Conservation (phyloP, 306 rosid species). For the Sphenostylis stenocarpa region DNA sequence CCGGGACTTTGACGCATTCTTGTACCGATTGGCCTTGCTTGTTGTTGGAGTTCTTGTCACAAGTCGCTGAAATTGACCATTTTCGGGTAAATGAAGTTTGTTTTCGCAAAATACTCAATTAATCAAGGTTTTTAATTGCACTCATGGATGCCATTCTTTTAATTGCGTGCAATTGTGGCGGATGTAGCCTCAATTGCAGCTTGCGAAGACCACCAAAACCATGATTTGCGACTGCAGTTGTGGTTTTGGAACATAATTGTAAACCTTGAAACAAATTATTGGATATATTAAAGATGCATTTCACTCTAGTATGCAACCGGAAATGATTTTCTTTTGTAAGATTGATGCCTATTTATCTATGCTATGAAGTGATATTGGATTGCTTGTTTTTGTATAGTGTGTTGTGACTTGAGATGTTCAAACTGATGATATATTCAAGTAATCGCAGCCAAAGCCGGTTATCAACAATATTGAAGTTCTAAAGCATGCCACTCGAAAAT, state of each 20-base stretch:
- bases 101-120: neutral
- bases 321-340: neutral
- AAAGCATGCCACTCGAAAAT: constrained; percentile 54
- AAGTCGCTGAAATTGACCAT: constrained; percentile 86
- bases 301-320: neutral
- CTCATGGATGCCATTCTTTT: no score
- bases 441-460: constrained; percentile 88
- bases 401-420: constrained; percentile 20
- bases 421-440: constrained; percentile 31
- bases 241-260: neutral
- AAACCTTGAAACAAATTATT: neutral
- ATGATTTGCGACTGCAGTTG: neutral
- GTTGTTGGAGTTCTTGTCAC: constrained; percentile 80
- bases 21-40: constrained; percentile 93
- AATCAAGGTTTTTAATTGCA: no score
- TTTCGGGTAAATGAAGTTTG: constrained; percentile 63
- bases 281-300: neutral
- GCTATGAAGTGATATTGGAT: neutral
- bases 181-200: neutral
- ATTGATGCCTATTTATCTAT: neutral
- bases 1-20: constrained; percentile 72
- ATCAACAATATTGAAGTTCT: constrained; percentile 87
- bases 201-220: neutral
- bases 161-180: no score
- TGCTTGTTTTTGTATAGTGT: neutral